Evolutionary conservation across 192 early-diverging fungal genomes (phyloP).

Genomic region (Jimgerdemannia flammicorona): DNA sequence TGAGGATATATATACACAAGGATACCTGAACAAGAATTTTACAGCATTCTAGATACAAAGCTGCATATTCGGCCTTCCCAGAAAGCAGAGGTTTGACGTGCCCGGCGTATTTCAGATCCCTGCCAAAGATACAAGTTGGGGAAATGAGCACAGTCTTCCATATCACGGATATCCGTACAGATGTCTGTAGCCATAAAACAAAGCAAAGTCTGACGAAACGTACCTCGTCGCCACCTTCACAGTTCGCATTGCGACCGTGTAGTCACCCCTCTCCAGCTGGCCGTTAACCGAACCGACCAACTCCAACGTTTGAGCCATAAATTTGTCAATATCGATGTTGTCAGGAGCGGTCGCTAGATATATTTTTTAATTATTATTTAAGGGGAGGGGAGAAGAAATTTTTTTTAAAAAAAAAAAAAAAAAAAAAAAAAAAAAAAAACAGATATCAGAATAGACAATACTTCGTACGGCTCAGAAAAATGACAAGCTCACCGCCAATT

Average conservation of each 20-base stretch:
- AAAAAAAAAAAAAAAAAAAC: background rate
- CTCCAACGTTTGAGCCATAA: conserved; percentile 15
- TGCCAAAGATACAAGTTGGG: conserved; percentile 4
- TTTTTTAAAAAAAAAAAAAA: background rate
- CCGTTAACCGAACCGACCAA: background rate
- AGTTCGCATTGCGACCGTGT: conserved; percentile 13
- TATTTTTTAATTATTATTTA: background rate
- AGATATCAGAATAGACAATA: background rate
- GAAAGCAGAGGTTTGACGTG: conserved; percentile 26
- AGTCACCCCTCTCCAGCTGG: conserved; percentile 14
- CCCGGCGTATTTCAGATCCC: conserved; percentile 43
- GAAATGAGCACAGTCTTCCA: too few species aligned
- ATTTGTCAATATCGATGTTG: conserved; percentile 3
- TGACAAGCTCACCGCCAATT: background rate
- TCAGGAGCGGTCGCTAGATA: background rate
- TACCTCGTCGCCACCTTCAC: conserved; percentile 25
- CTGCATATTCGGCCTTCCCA: conserved; percentile 43
- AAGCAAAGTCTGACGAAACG: too few species aligned
- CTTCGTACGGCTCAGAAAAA: background rate
- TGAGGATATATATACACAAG: background rate
- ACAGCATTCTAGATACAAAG: conserved; percentile 48
- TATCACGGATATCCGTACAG: too few species aligned
- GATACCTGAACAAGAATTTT: conserved; percentile 29
- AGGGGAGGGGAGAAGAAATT: too few species aligned
- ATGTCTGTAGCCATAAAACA: too few species aligned